Evolutionary conservation across 768 basidiomycete species (phyloP).

Genomic region (Trametes elegans): DNA sequence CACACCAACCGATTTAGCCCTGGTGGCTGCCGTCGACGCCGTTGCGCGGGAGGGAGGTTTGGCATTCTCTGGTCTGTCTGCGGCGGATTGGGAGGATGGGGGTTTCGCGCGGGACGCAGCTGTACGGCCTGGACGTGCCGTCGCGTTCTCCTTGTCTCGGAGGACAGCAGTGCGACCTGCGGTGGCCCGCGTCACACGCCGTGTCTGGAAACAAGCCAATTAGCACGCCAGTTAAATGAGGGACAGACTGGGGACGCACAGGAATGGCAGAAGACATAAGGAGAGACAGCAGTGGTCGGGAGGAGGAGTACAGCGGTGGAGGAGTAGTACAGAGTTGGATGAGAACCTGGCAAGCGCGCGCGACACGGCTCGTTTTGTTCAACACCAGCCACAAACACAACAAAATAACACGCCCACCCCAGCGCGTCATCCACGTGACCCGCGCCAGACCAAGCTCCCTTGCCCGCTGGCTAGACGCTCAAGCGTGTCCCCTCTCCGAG

Average conservation of each 20-base stretch:
- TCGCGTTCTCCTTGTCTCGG: slow-evolving; percentile 70
- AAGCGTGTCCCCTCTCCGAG: not conserved
- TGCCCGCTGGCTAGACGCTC: not conserved
- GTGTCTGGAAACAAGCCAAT: slow-evolving; percentile 42
- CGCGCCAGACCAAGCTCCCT: not conserved
- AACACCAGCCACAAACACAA: slow-evolving; percentile 29
- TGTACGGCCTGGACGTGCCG: slow-evolving; percentile 59
- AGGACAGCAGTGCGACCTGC: slow-evolving; percentile 49
- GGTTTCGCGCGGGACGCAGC: slow-evolving; percentile 61
- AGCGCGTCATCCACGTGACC: slow-evolving; percentile 27
- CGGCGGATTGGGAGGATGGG: slow-evolving; percentile 41
- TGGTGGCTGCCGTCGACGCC: slow-evolving; percentile 49
- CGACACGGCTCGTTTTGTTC: slow-evolving; percentile 29
- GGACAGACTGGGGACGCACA: slow-evolving; percentile 30
- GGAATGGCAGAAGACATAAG: slow-evolving; percentile 47
- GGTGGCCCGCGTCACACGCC: slow-evolving; percentile 55
- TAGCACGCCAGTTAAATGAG: not conserved
- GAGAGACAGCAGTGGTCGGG: slow-evolving; percentile 13
- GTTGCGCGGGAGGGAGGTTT: slow-evolving; percentile 40
- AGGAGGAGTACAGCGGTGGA: slow-evolving; percentile 15
- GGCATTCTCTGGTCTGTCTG: slow-evolving; percentile 26
- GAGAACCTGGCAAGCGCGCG: slow-evolving; percentile 5
- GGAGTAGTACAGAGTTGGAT: slow-evolving; percentile 17
- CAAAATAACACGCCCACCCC: slow-evolving; percentile 28
- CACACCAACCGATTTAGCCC: slow-evolving; percentile 46